phyloP scores from a whole-genome alignment of 257 asterid species.

The Thymus quinquecostatus region DNA sequence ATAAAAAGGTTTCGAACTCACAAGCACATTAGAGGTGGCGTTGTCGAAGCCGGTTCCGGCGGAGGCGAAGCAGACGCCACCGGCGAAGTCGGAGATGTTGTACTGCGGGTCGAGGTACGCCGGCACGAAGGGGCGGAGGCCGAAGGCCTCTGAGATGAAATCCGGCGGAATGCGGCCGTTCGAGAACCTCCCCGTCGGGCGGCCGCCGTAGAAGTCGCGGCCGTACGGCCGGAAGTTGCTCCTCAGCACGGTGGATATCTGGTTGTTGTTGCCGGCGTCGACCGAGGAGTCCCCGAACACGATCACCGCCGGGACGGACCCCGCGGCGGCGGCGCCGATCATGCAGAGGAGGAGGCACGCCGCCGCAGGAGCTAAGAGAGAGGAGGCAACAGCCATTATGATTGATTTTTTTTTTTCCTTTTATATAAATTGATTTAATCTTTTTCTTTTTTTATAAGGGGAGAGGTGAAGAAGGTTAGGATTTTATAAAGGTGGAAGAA shows the following conservation, averaged over 20 bases:
- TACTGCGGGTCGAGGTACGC: slow-evolving; percentile 78
- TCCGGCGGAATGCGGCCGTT: slow-evolving; percentile 93
- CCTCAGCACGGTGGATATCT: slow-evolving; percentile 66
- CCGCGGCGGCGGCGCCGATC: slow-evolving; percentile 23
- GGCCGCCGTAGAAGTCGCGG: slow-evolving; percentile 75
- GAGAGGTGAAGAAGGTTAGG: neutral
- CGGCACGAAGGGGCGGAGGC: slow-evolving; percentile 82
- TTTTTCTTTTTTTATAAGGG: neutral
- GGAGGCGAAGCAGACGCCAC: slow-evolving; percentile 87
- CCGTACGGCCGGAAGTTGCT: slow-evolving; percentile 93
- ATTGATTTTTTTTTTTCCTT: neutral
- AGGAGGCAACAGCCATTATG: neutral
- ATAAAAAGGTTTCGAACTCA: slow-evolving; percentile 38
- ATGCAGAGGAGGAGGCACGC: slow-evolving; percentile 17
- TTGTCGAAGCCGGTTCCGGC: slow-evolving; percentile 83
- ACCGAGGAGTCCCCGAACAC: slow-evolving; percentile 96
- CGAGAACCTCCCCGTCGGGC: slow-evolving; percentile 80
- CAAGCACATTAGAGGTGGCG: slow-evolving; percentile 72
- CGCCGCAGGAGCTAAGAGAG: slow-evolving; percentile 8
- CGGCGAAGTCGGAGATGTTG: slow-evolving; percentile 69
- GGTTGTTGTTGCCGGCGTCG: slow-evolving; percentile 89
- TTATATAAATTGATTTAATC: neutral
- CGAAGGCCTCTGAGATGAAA: slow-evolving; percentile 74
- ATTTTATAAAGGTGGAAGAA: slow-evolving; percentile 19
- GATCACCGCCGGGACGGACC: slow-evolving; percentile 69